Conservation (phyloP, 805 yeast genomes). For the Saccharomycopsis fermentans region DNA sequence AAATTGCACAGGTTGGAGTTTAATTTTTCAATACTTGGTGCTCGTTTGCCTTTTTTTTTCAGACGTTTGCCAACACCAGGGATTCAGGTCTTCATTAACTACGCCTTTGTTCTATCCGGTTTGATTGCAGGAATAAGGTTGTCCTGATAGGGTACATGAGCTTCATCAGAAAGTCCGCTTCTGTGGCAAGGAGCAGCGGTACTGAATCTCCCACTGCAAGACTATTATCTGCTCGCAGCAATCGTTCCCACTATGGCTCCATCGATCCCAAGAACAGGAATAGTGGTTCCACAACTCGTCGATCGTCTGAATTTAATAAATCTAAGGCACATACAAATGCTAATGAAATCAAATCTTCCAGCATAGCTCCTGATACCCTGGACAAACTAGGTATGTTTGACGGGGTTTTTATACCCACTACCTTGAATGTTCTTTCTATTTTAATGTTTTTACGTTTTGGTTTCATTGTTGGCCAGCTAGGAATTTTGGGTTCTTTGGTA, state of each 20-base stretch:
- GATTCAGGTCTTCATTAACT: too few relatives aligned
- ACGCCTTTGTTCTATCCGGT: too few relatives aligned
- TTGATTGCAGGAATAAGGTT: too few relatives aligned
- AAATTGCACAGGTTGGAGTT: too few relatives aligned
- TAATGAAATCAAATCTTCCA: too few relatives aligned
- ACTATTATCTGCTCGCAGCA: neutral
- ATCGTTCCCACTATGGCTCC: neutral
- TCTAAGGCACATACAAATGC: too few relatives aligned
- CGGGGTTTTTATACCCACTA: constrained; percentile 91
- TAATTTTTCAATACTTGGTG: too few relatives aligned
- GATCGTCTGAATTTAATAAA: too few relatives aligned
- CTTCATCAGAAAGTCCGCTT: neutral
- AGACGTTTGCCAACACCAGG: too few relatives aligned
- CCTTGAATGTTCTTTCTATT: constrained; percentile 85
- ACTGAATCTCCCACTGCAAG: neutral
- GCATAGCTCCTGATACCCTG: neutral
- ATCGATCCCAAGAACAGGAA: neutral
- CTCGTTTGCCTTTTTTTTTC: too few relatives aligned
- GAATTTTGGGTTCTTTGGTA: constrained; percentile 65
- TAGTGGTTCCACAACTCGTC: neutral
- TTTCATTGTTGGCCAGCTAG: constrained; percentile 90
- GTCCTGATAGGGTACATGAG: neutral
- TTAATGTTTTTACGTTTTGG: constrained; percentile 94
- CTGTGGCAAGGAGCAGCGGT: neutral
- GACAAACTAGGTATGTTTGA: constrained; percentile 66